These are phyloP conservation scores for Porcisia deanei DNA, from an alignment of 208 protist species.

Conservation along the genomic window DNA sequence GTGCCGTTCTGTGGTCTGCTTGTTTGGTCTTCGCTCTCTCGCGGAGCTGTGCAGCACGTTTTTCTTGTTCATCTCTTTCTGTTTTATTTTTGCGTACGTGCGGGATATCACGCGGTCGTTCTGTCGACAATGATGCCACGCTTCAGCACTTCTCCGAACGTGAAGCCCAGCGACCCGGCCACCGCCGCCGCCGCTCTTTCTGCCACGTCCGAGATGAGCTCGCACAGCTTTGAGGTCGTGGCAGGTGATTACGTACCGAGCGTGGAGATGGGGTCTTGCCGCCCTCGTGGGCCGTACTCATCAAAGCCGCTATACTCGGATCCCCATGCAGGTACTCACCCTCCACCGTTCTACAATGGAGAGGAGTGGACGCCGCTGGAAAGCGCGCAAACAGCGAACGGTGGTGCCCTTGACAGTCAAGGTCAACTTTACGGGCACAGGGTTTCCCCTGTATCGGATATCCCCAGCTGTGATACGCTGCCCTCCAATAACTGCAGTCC, in stretches of 20 bases:
- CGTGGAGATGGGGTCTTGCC: neutral
- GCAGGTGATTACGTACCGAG: slow-evolving; percentile 25
- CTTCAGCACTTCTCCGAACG: slow-evolving; percentile 16
- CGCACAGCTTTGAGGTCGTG: slow-evolving; percentile 22
- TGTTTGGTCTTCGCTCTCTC: too few relatives aligned
- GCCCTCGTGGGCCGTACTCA: slow-evolving; percentile 11
- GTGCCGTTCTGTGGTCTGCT: neutral
- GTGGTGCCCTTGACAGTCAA: neutral
- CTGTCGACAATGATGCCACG: slow-evolving; percentile 5
- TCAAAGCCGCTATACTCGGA: slow-evolving; percentile 7
- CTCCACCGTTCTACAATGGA: neutral
- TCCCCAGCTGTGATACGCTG: slow-evolving; percentile 15
- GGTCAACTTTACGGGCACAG: slow-evolving; percentile 3
- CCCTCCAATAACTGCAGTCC: slow-evolving; percentile 6
- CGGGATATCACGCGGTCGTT: neutral
- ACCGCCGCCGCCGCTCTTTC: neutral
- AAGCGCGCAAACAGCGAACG: neutral
- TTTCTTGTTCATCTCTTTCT: neutral
- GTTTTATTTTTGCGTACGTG: neutral
- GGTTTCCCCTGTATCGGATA: slow-evolving; percentile 6
- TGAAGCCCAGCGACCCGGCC: neutral
- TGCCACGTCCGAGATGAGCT: neutral
- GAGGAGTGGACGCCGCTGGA: slow-evolving; percentile 10
- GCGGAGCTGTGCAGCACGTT: neutral
- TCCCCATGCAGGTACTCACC: neutral